Evolutionary conservation across 345 rosid genomes (phyloP).

Genomic region (Raphanus sativus): DNA sequence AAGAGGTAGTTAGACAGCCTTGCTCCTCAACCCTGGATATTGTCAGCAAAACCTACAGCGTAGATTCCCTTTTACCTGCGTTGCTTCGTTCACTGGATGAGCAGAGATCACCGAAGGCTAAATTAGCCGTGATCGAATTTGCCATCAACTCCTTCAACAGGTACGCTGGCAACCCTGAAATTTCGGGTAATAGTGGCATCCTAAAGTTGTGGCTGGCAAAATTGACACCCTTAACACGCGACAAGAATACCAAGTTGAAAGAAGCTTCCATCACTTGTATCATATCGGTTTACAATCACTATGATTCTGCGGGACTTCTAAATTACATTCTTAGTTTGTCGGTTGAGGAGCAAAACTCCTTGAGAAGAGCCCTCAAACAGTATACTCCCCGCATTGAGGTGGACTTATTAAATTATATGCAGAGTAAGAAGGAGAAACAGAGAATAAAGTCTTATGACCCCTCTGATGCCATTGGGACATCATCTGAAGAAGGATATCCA

Average conservation of each 20-base stretch:
- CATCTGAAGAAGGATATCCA: conserved; percentile 87
- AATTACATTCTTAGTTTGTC: conserved; percentile 91
- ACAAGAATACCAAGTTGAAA: conserved; percentile 91
- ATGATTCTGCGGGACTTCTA: conserved; percentile 84
- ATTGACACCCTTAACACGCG: conserved; percentile 78
- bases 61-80: conserved; percentile 91
- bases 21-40: conserved; percentile 90
- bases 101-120: conserved; percentile 97
- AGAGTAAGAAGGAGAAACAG: conserved; percentile 90
- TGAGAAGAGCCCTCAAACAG: conserved; percentile 91
- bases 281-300: conserved; percentile 86
- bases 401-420: conserved; percentile 91
- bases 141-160: conserved; percentile 87
- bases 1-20: conserved; percentile 95
- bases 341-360: conserved; percentile 93
- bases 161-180: conserved; percentile 75
- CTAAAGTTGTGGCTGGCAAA: conserved; percentile 94
- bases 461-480: conserved; percentile 84
- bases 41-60: conserved; percentile 87
- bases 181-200: conserved; percentile 79
- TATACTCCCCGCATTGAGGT: conserved; percentile 97
- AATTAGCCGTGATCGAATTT: conserved; percentile 95
- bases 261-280: conserved; percentile 93
- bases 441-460: conserved; percentile 87
- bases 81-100: conserved; percentile 97